Conservation (phyloP, 139 green algal genomes). For the Micractinium sp. region DNA sequence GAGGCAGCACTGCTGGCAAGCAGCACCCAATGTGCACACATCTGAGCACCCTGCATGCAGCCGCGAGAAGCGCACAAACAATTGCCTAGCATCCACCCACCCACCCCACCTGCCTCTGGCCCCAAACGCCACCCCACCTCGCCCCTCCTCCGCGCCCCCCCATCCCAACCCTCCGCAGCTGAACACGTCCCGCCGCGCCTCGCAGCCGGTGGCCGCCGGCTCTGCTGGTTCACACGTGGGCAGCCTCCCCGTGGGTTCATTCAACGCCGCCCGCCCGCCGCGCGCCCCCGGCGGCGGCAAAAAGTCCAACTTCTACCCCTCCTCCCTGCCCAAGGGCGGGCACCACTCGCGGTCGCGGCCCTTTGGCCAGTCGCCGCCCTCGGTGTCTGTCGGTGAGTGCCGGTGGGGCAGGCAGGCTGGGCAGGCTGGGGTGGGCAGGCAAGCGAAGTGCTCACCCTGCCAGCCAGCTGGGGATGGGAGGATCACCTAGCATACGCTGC, state of each 20-base stretch:
- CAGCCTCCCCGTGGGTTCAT: background rate
- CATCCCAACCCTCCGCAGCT: background rate
- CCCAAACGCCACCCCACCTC: too few species aligned
- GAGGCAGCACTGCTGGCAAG: background rate
- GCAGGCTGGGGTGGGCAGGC: background rate
- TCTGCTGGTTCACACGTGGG: background rate
- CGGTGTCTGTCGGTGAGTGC: slow-evolving; percentile 53
- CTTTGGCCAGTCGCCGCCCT: slow-evolving; percentile 55
- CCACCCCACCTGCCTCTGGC: too few species aligned
- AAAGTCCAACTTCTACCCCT: slow-evolving; percentile 62
- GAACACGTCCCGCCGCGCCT: slow-evolving; percentile 6
- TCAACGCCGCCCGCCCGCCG: background rate
- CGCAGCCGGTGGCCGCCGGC: background rate
- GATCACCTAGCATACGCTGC: background rate
- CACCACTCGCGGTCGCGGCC: background rate
- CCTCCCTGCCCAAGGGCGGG: slow-evolving; percentile 53
- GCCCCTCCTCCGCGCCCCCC: too few species aligned
- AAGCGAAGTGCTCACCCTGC: too few species aligned
- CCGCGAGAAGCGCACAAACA: too few species aligned
- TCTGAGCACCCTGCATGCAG: too few species aligned
- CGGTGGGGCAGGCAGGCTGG: background rate
- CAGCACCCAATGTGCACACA: too few species aligned
- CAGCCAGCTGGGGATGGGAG: background rate
- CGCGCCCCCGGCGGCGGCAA: slow-evolving; percentile 4
- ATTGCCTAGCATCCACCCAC: too few species aligned